Conservation (phyloP, 2,329 filamentous ascomycete genomes). For the Neopestalotiopsis sp. region DNA sequence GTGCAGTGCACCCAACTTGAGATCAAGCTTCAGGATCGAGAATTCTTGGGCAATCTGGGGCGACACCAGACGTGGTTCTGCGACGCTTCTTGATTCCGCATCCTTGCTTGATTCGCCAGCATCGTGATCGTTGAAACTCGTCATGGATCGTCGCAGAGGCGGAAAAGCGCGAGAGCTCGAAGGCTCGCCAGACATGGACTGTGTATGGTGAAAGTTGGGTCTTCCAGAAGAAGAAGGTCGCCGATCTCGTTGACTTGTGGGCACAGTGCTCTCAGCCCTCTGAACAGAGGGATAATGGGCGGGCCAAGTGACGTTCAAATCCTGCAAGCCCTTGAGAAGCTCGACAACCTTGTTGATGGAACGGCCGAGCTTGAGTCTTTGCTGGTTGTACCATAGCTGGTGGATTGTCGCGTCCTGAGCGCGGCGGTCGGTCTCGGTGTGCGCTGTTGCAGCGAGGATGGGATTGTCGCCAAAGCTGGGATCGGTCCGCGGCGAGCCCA, state of each 20-base stretch:
- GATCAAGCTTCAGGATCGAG: slow-evolving; percentile 90
- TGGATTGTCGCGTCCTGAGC: slow-evolving; percentile 82
- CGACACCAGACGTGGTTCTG: slow-evolving; percentile 84
- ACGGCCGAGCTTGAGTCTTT: slow-evolving; percentile 83
- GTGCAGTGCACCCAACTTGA: slow-evolving; percentile 85
- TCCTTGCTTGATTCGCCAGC: slow-evolving; percentile 74
- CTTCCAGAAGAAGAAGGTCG: slow-evolving; percentile 53
- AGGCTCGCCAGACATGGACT: slow-evolving; percentile 61
- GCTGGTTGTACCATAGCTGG: slow-evolving; percentile 94
- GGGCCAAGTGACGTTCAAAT: slow-evolving; percentile 91
- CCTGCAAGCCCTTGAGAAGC: slow-evolving; percentile 79
- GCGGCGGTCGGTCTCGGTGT: slow-evolving; percentile 67
- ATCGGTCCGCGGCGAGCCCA: slow-evolving; percentile 46
- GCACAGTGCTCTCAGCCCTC: slow-evolving; percentile 52
- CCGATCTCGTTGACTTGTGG: slow-evolving; percentile 26
- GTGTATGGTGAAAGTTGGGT: slow-evolving; percentile 67
- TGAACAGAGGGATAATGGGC: slow-evolving; percentile 92
- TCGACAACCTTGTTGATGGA: slow-evolving; percentile 89
- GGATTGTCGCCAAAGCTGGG: slow-evolving; percentile 51
- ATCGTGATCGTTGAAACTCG: slow-evolving; percentile 65
- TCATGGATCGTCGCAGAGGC: slow-evolving; percentile 71
- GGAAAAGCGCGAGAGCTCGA: slow-evolving; percentile 47
- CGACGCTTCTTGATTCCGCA: slow-evolving; percentile 62
- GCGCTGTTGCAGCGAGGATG: slow-evolving; percentile 43
- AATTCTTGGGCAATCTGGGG: slow-evolving; percentile 96